A percentile compares a stretch with the other conserved stretches of the same genome.
These are phyloP conservation scores for Apium graveolens DNA, from an alignment of 129 eudicot species.

Conservation along the genomic window DNA sequence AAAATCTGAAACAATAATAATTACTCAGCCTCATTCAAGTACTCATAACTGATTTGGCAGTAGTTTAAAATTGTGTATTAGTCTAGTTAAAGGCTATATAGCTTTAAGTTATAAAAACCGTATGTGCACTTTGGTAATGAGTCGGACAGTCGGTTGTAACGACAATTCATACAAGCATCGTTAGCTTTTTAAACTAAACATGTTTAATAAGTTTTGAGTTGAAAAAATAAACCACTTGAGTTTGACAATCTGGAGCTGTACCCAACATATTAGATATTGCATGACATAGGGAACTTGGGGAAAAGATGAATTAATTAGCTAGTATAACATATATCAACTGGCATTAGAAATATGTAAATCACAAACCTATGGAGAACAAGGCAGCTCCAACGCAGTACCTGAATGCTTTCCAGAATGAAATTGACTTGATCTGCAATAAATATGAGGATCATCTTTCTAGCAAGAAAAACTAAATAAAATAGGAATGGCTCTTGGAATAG, in stretches of 20 bases:
- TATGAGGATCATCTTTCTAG: not conserved
- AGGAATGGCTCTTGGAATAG: not conserved
- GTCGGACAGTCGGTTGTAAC: not conserved
- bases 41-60: not conserved
- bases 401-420: slow-evolving; percentile 68
- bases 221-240: not conserved
- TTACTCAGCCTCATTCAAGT: not conserved
- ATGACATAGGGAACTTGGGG: not conserved
- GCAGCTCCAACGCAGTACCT: slow-evolving; percentile 48
- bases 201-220: not conserved
- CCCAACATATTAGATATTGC: not conserved
- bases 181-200: not conserved
- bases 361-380: slow-evolving; percentile 73
- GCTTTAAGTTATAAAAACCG: not conserved
- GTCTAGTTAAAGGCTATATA: not conserved
- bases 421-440: slow-evolving; percentile 65
- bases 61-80: not conserved
- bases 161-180: not conserved
- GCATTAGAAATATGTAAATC: slow-evolving; percentile 9
- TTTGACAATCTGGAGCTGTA: not conserved
- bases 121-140: not conserved
- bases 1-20: not conserved
- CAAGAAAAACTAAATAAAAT: not conserved
- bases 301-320: not conserved
- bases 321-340: slow-evolving; percentile 2